Conservation (phyloP, 2,329 filamentous ascomycete species). For the Aspergillus pseudoglaucus region DNA sequence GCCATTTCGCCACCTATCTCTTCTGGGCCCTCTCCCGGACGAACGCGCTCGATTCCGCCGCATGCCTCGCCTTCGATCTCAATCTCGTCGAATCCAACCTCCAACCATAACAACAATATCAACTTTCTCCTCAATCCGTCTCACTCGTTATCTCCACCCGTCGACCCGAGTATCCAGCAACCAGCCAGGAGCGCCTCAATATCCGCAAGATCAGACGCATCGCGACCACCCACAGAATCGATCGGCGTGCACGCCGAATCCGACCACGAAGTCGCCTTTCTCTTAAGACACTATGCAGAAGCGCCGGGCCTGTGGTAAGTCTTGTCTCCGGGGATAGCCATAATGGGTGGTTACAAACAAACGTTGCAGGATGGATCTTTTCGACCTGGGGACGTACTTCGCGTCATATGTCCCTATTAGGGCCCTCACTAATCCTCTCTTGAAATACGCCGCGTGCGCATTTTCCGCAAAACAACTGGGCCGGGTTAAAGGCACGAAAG, state of each 20-base stretch:
- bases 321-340: background rate
- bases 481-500: constrained; percentile 48
- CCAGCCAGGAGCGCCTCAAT: constrained; percentile 25
- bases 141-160: constrained; percentile 36
- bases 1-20: constrained; percentile 13
- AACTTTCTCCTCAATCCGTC: constrained; percentile 52
- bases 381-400: constrained; percentile 52
- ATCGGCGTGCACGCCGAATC: constrained; percentile 29
- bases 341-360: background rate
- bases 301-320: constrained; percentile 52
- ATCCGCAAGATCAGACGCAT: constrained; percentile 17
- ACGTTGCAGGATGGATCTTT: constrained; percentile 37
- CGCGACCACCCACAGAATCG: constrained; percentile 15
- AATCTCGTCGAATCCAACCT: constrained; percentile 24
- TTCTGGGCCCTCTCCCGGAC: constrained; percentile 28
- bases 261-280: constrained; percentile 54
- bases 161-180: constrained; percentile 37
- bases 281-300: constrained; percentile 56
- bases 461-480: constrained; percentile 57
- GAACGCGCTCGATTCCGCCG: constrained; percentile 26
- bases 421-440: constrained; percentile 43
- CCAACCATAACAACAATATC: constrained; percentile 40
- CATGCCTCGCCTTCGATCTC: constrained; percentile 40
- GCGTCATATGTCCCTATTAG: constrained; percentile 54
- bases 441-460: constrained; percentile 52